Evolutionary conservation across 805 yeast species (phyloP).

Genomic region (Ogataea methylovora): DNA sequence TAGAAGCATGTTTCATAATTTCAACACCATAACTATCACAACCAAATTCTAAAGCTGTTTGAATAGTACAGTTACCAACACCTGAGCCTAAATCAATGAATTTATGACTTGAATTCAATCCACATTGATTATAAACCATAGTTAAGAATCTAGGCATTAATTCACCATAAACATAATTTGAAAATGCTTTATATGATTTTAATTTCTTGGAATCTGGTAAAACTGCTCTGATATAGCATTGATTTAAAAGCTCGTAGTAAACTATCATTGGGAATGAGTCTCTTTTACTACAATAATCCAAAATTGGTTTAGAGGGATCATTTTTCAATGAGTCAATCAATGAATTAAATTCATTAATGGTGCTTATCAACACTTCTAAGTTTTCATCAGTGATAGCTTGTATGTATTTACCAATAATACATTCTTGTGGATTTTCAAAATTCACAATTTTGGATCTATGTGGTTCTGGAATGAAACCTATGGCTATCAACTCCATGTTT

Average conservation of each 20-base stretch:
- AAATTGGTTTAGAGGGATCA: conserved; percentile 21
- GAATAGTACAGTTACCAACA: conserved; percentile 86
- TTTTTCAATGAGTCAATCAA: conserved; percentile 29
- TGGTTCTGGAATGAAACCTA: conserved; percentile 31
- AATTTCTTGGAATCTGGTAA: conserved; percentile 63
- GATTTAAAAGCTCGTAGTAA: conserved; percentile 62
- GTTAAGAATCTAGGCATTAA: conserved; percentile 71
- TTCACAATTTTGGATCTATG: conserved; percentile 26
- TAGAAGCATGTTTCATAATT: conserved; percentile 76
- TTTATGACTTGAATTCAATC: conserved; percentile 41
- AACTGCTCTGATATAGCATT: conserved; percentile 70
- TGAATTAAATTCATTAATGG: conserved; percentile 37
- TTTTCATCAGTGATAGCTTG: conserved; percentile 25
- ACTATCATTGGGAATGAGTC: conserved; percentile 31
- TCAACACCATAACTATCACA: conserved; percentile 86
- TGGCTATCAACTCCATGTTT: conserved; percentile 35
- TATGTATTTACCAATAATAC: conserved; percentile 32
- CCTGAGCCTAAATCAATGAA: conserved; percentile 92
- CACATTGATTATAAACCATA: conserved; percentile 54
- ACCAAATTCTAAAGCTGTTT: conserved; percentile 83
- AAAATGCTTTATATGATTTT: conserved; percentile 73
- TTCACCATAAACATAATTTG: conserved; percentile 89
- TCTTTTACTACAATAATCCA: conserved; percentile 9
- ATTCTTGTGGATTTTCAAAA: conserved; percentile 25
- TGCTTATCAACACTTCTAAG: conserved; percentile 18